Conservation (phyloP, 352 stramenopile genomes). For the Pythium oligandrum region DNA sequence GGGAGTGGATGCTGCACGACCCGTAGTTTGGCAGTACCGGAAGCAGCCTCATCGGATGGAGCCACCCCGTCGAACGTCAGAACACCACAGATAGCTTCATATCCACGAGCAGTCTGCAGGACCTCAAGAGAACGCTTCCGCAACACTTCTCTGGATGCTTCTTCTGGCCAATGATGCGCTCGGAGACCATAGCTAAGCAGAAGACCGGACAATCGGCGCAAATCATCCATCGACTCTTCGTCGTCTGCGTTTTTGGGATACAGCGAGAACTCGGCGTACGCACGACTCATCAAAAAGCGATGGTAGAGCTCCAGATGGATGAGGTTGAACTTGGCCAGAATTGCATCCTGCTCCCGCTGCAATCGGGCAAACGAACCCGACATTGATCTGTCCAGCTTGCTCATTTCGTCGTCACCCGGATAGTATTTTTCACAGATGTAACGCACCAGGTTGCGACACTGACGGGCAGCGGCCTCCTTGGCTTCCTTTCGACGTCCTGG, state of each 20-base stretch:
- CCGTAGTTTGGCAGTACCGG: slow-evolving; percentile 15
- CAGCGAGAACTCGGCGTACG: slow-evolving; percentile 81
- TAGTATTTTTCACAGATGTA: slow-evolving; percentile 88
- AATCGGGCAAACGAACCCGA: slow-evolving; percentile 55
- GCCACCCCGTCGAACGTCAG: slow-evolving; percentile 58
- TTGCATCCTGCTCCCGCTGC: slow-evolving; percentile 77
- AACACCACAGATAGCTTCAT: slow-evolving; percentile 71
- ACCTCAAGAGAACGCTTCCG: slow-evolving; percentile 66
- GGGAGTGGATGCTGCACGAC: slow-evolving; percentile 18
- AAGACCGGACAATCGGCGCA: slow-evolving; percentile 59
- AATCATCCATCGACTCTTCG: slow-evolving; percentile 72
- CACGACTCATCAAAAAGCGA: slow-evolving; percentile 77
- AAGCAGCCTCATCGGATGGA: slow-evolving; percentile 12
- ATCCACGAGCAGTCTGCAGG: slow-evolving; percentile 53
- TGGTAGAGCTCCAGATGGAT: slow-evolving; percentile 85
- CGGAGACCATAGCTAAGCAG: slow-evolving; percentile 79
- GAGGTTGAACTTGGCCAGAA: slow-evolving; percentile 80
- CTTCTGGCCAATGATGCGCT: slow-evolving; percentile 72
- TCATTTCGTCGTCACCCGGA: slow-evolving; percentile 67
- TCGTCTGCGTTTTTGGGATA: slow-evolving; percentile 48
- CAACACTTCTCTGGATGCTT: slow-evolving; percentile 32
- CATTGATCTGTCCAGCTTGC: slow-evolving; percentile 60
- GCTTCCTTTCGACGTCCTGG: slow-evolving; percentile 35
- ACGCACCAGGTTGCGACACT: slow-evolving; percentile 65
- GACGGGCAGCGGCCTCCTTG: slow-evolving; percentile 54